Percentiles rank a stretch among this genome's conserved stretches.
These are phyloP conservation scores for Erucastrum elatum DNA, from an alignment of 345 rosid species.

Conservation along the genomic window DNA sequence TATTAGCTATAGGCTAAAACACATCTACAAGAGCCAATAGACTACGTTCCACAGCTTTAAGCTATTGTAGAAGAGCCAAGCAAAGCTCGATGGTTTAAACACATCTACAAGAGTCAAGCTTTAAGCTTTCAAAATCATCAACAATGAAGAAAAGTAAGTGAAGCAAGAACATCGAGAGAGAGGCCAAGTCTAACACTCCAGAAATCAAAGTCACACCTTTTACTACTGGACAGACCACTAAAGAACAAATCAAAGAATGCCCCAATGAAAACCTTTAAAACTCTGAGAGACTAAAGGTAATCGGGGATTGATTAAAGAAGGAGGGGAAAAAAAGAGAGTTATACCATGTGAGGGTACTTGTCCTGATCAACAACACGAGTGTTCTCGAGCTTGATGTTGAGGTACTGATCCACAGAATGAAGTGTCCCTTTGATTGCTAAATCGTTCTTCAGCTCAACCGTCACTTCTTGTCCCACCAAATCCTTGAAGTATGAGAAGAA, in stretches of 20 bases:
- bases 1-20: too few relatives aligned
- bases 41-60: not conserved
- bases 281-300: too few relatives aligned
- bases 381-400: slow-evolving; percentile 98
- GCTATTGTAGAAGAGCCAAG: too few relatives aligned
- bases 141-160: too few relatives aligned
- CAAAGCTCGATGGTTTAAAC: not conserved
- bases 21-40: not conserved
- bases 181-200: too few relatives aligned
- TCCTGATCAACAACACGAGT: slow-evolving; percentile 99
- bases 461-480: slow-evolving; percentile 98
- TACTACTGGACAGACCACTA: too few relatives aligned
- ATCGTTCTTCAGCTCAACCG: slow-evolving; percentile 98
- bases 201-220: too few relatives aligned
- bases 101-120: not conserved
- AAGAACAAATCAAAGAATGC: too few relatives aligned
- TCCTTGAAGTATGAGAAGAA: slow-evolving; percentile 99
- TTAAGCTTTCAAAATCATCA: not conserved
- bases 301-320: too few relatives aligned
- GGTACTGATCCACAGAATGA: slow-evolving; percentile 99
- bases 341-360: slow-evolving; percentile 98
- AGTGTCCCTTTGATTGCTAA: slow-evolving; percentile 98
- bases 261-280: too few relatives aligned
- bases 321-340: too few relatives aligned
- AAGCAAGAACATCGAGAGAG: too few relatives aligned